Evolutionary conservation across 345 rosid genomes (phyloP).

Genomic region (Salix arbutifolia): DNA sequence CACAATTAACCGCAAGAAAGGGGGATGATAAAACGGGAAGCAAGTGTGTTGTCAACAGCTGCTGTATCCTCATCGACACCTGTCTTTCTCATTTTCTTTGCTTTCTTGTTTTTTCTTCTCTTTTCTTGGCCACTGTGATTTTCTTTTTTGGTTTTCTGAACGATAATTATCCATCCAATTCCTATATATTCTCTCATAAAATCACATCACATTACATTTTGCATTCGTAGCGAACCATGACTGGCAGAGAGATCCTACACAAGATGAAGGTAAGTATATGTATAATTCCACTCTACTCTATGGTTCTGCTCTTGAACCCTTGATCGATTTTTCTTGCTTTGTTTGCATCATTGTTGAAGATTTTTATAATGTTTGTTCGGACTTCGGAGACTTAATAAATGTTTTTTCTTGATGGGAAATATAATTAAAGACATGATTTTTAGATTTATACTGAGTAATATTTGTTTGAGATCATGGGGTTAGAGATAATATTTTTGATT

Average conservation of each 20-base stretch:
- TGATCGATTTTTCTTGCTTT: not conserved
- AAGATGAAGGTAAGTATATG: constrained; percentile 62
- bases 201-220: not conserved
- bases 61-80: not conserved
- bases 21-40: not conserved
- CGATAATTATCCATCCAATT: not conserved
- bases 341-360: not conserved
- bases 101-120: not conserved
- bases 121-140: constrained; percentile 1
- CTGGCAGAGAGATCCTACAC: constrained; percentile 61
- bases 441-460: not conserved
- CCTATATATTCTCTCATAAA: not conserved
- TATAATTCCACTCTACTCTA: too few species aligned
- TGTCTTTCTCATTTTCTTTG: not conserved
- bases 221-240: constrained; percentile 33
- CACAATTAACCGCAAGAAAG: not conserved
- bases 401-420: not conserved
- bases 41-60: not conserved
- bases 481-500: not conserved
- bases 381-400: not conserved
- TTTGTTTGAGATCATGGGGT: not conserved
- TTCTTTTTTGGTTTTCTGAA: not conserved
- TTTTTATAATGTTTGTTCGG: too few species aligned
- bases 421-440: not conserved
- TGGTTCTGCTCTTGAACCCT: not conserved